Evolutionary conservation across 345 rosid species (phyloP).

Genomic region (Boechera stricta): DNA sequence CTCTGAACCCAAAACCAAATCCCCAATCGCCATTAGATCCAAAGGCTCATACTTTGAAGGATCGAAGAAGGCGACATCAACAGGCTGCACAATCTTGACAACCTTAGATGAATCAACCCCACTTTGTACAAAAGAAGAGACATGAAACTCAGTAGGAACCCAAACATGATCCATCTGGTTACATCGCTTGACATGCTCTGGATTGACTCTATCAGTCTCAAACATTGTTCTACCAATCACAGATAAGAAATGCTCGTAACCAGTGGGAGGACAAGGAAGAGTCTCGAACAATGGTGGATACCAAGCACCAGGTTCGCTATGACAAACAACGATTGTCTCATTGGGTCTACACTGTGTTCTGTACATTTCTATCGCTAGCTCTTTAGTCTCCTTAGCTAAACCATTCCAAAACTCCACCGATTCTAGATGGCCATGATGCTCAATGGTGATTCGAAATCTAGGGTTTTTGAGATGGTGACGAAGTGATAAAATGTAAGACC

Average conservation of each 20-base stretch:
- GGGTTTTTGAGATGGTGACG: constrained; percentile 47
- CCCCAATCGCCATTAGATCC: constrained; percentile 50
- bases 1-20: constrained; percentile 57
- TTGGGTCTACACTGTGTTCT: constrained; percentile 55
- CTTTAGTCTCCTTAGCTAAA: constrained; percentile 54
- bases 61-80: constrained; percentile 75
- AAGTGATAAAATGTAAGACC: constrained; percentile 77
- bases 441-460: constrained; percentile 60
- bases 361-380: constrained; percentile 57
- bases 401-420: constrained; percentile 77
- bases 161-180: constrained; percentile 78
- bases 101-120: constrained; percentile 82
- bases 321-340: constrained; percentile 80
- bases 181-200: constrained; percentile 66
- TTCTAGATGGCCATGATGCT: constrained; percentile 79
- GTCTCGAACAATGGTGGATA: constrained; percentile 83
- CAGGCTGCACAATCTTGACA: constrained; percentile 78
- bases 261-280: constrained; percentile 76
- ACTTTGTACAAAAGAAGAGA: constrained; percentile 66
- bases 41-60: constrained; percentile 60
- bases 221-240: constrained; percentile 92
- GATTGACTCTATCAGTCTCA: constrained; percentile 77
- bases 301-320: constrained; percentile 98
- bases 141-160: constrained; percentile 92
- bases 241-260: constrained; percentile 53